Base-by-base conservation (phyloP, 1,284 basidiomycete species). In the Microstroma glucosiphilum region DNA sequence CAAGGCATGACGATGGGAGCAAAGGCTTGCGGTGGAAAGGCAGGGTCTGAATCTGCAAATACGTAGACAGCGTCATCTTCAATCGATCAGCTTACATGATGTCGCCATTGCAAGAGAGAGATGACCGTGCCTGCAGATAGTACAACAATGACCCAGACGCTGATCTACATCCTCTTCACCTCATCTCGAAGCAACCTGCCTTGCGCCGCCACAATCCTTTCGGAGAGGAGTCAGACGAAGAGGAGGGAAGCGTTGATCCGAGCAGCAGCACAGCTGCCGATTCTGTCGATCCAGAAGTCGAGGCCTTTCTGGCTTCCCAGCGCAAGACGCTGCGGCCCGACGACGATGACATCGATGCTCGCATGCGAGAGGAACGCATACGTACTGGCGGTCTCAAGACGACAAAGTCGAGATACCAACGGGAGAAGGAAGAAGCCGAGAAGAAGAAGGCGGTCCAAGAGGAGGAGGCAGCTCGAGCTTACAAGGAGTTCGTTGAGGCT, bases 391-490 rank as follows among this genome's bases (percentile, higher is more conserved):
- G 61, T 40, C 40, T 54, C 4, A 41, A 7, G 40, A n/a, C 19
- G 51, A 43, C 23, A 17, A 75, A 73, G 57, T 69, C 65, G n/a
- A 57, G 71, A 8, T 61, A 60, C 13, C 69, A 76, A 49, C 60
- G 63, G 48, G 72, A 77, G 42, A 61, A 64, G 41, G 73, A 77
- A 46, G 73, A 70, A 8, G 68, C 67, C 15, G 71, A 74, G 46
- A 56, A 60, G 37, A 73, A 71, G 56, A 60, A 59, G 41, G 70
- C 65, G 56, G 65, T 69, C 41, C 73, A 66, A 1, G 64, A 75
- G 30, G 40, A 70, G 25, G 69, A 68, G 37, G 72, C 68, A n/a
- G 68, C 64, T 0, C 46, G 42, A 21, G 73, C 72, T 9, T 77
- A 75, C 59, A 49, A 69, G 21, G 73, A 73, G 11, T 74, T 77